Percentiles rank a stretch among this genome's conserved stretches.
phyloP scores from a whole-genome alignment of 192 early-diverging fungal genomes.

The Funneliformis mosseae region DNA sequence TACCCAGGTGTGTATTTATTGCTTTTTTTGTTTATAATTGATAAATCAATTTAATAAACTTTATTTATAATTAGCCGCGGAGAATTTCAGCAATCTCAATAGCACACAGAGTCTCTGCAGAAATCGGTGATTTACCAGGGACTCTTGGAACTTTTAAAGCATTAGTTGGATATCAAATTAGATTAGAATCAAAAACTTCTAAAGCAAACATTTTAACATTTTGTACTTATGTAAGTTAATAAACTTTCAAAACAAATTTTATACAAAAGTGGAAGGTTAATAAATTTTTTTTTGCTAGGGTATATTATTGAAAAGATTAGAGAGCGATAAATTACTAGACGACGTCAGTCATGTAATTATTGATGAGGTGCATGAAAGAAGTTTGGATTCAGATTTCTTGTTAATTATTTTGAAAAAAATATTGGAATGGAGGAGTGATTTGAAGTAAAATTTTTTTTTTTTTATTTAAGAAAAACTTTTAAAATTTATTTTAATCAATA shows the following conservation, averaged over 20 bases:
- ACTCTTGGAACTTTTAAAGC: conserved; percentile 53
- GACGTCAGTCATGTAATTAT: conserved; percentile 72
- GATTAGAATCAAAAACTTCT: conserved; percentile 59
- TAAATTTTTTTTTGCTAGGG: conserved; percentile 50
- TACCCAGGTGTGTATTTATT: conserved; percentile 56
- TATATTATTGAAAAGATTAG: conserved; percentile 68
- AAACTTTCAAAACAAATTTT: background rate
- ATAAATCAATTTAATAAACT: background rate
- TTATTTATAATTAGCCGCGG: conserved; percentile 53
- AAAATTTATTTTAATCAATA: background rate
- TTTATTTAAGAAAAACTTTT: too few relatives aligned
- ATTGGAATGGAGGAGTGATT: conserved; percentile 46
- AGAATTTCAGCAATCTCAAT: conserved; percentile 83
- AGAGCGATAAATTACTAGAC: conserved; percentile 58
- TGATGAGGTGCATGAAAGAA: conserved; percentile 82
- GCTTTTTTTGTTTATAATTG: conserved; percentile 13
- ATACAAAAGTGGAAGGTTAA: background rate
- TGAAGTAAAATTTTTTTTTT: conserved; percentile 47
- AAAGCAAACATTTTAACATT: conserved; percentile 67
- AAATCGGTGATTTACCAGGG: conserved; percentile 64
- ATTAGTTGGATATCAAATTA: conserved; percentile 76
- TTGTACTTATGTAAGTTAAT: conserved; percentile 65
- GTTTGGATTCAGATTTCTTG: conserved; percentile 76
- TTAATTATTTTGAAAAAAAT: conserved; percentile 65
- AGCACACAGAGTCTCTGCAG: conserved; percentile 71